phyloP scores from a whole-genome alignment of 306 rosid species.

The Oemleria cerasiformis region DNA sequence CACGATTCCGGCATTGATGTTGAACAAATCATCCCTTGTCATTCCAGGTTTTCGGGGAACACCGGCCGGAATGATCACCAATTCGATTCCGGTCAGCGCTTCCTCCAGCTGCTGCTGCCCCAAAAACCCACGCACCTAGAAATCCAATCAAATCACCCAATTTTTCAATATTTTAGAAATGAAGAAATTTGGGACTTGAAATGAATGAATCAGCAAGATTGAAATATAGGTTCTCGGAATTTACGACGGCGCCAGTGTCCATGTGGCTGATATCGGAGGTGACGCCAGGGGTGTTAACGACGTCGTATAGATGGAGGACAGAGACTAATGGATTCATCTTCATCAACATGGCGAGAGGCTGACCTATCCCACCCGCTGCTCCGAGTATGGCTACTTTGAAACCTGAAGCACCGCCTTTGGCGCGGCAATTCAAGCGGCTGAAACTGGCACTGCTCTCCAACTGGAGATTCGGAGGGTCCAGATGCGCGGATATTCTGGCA shows the following conservation, averaged over 20 bases:
- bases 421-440: slow-evolving; percentile 56
- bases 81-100: slow-evolving; percentile 86
- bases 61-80: slow-evolving; percentile 89
- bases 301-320: slow-evolving; percentile 90
- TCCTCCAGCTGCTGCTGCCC: slow-evolving; percentile 83
- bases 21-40: slow-evolving; percentile 95
- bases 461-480: slow-evolving; percentile 51
- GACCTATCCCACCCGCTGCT: slow-evolving; percentile 98
- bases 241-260: slow-evolving; percentile 99
- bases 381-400: slow-evolving; percentile 89
- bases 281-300: slow-evolving; percentile 90
- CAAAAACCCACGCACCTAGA: slow-evolving; percentile 85
- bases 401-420: slow-evolving; percentile 90
- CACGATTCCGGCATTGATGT: slow-evolving; percentile 96
- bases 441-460: slow-evolving; percentile 39
- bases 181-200: not conserved
- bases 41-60: slow-evolving; percentile 96
- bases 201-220: not conserved
- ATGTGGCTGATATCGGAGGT: slow-evolving; percentile 96
- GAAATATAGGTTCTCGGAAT: not conserved
- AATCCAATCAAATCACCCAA: not conserved
- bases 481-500: slow-evolving; percentile 61
- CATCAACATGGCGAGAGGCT: slow-evolving; percentile 80
- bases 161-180: not conserved
- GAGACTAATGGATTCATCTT: slow-evolving; percentile 93